Evolutionary conservation across 2,329 filamentous ascomycete genomes (phyloP).

Genomic region (Fusarium sp.): DNA sequence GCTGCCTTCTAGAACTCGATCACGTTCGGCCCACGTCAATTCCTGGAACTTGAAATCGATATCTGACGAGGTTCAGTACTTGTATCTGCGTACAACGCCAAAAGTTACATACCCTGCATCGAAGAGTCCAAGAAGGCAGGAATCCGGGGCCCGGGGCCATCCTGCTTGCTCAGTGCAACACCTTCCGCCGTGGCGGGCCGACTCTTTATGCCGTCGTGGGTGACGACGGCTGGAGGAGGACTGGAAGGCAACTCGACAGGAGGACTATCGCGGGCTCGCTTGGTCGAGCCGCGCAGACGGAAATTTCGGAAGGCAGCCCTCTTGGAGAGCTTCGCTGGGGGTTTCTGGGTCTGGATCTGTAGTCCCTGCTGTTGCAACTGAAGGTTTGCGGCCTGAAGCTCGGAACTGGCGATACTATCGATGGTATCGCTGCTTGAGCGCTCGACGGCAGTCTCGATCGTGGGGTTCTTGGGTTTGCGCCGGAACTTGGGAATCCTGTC

Average conservation of each 20-base stretch:
- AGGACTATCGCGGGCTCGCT: constrained; percentile 60
- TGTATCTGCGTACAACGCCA: background rate
- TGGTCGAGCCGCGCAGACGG: constrained; percentile 58
- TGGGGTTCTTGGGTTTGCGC: constrained; percentile 58
- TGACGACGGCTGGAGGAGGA: constrained; percentile 50
- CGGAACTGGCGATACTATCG: constrained; percentile 45
- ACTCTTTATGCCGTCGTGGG: constrained; percentile 51
- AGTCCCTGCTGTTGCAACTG: constrained; percentile 35
- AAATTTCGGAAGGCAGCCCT: constrained; percentile 59
- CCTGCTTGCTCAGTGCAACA: constrained; percentile 29
- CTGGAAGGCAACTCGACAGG: constrained; percentile 48
- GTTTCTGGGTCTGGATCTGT: constrained; percentile 31
- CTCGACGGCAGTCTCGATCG: constrained; percentile 56
- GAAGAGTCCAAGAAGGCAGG: constrained; percentile 56
- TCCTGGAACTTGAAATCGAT: constrained; percentile 65
- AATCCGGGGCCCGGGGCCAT: constrained; percentile 41
- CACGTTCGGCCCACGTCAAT: constrained; percentile 65
- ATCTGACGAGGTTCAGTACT: constrained; percentile 50
- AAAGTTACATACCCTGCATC: constrained; percentile 49
- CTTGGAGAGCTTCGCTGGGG: constrained; percentile 42
- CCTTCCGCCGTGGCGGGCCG: constrained; percentile 37
- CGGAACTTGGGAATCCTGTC: constrained; percentile 58
- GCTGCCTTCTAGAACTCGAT: constrained; percentile 56
- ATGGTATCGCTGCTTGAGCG: constrained; percentile 46
- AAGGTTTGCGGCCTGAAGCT: constrained; percentile 38